Percentiles rank a stretch among this genome's conserved stretches.
phyloP scores from a whole-genome alignment of 2,329 filamentous ascomycete genomes.

The Colletotrichum falcatum region DNA sequence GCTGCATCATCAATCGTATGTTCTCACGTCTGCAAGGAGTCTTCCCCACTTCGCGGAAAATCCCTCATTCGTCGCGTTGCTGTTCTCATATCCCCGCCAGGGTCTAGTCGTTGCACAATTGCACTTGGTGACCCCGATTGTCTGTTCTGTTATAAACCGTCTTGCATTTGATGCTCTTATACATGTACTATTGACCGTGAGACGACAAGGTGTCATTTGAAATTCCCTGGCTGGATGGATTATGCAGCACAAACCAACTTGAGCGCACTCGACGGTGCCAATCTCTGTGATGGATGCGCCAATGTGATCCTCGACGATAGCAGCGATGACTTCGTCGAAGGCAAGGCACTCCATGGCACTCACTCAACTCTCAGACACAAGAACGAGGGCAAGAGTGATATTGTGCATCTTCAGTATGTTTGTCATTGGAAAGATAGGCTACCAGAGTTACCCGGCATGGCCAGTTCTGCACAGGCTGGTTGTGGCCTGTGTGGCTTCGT shows the following conservation, averaged over 20 bases:
- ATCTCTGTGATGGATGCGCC: neutral
- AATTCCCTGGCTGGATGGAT: neutral
- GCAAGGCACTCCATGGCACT: neutral
- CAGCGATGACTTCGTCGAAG: neutral
- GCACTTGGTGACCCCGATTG: neutral
- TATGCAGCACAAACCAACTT: neutral
- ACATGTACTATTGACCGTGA: neutral
- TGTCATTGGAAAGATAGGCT: neutral
- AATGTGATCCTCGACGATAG: neutral
- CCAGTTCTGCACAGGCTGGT: neutral
- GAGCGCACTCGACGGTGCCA: too few species aligned
- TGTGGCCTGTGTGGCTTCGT: conserved; percentile 8
- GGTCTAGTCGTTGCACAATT: neutral
- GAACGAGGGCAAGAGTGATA: neutral
- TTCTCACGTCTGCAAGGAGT: neutral
- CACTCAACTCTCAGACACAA: neutral
- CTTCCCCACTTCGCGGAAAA: neutral
- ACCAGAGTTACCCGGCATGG: neutral
- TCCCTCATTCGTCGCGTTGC: neutral
- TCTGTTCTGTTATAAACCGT: neutral
- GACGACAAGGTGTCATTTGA: neutral
- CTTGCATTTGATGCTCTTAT: neutral
- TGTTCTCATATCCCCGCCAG: neutral
- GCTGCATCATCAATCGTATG: neutral
- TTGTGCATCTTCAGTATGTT: neutral